These are phyloP conservation scores for Backusella luteola DNA, from an alignment of 192 early-diverging fungal genomes.

Conservation along the genomic window DNA sequence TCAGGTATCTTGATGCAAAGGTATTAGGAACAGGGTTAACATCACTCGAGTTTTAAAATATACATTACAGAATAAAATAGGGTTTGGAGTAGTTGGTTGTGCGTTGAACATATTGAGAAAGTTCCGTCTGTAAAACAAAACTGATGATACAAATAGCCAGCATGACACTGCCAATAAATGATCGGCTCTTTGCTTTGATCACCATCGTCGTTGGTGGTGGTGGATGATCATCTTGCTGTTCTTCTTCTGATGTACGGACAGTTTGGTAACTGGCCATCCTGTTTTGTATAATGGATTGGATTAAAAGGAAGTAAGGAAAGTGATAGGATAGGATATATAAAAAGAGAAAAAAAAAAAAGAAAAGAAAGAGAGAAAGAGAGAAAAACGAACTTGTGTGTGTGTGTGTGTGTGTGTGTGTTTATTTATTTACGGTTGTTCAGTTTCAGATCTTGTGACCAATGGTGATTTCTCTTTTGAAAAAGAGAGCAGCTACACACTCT, in stretches of 20 bases:
- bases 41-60: not conserved
- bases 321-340: not conserved
- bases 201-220: not conserved
- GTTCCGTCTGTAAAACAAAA: conserved; percentile 55
- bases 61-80: conserved; percentile 54
- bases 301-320: not conserved
- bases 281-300: not conserved
- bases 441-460: not conserved
- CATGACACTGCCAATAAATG: conserved; percentile 36
- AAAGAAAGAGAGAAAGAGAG: not conserved
- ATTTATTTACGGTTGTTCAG: not conserved
- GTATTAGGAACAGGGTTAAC: not conserved
- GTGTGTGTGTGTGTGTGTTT: not conserved
- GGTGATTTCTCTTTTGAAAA: not conserved
- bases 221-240: not conserved
- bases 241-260: not conserved
- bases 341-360: not conserved
- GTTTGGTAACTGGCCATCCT: not conserved
- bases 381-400: not conserved
- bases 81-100: conserved; percentile 56
- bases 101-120: conserved; percentile 59
- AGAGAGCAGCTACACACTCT: not conserved
- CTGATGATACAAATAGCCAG: conserved; percentile 44
- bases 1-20: conserved; percentile 36
- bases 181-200: not conserved